Base-by-base conservation (phyloP, 495 filamentous ascomycete species). In the Chaetomium tenue region DNA sequence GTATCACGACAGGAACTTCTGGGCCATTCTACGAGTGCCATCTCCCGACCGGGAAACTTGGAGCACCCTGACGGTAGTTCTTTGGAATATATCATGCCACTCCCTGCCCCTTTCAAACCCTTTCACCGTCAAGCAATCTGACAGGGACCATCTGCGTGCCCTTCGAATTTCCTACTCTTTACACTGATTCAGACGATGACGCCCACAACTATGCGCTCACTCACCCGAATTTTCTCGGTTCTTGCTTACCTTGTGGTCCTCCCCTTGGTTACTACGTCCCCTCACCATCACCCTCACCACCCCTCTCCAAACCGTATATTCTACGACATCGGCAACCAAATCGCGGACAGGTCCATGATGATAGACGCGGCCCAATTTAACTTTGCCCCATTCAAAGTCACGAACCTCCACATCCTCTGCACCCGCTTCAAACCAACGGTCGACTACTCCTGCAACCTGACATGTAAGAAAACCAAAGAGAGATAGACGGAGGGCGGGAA, bases 311-410 rank as follows among this genome's bases (percentile, higher is more conserved):
- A 8, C 28, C 40, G 25, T 1, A 2, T 22, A 15, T 16, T 60
- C 2, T 23, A 2, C 46, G n/a, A 60, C 30, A 13, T 51, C 40
- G n/a, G 48, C 25, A 30, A 39, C 52, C 37, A 8, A 40, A 44
- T 58, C 30, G 8, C 28, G 5, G 39, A 22, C 44, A 39, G 33
- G 9, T 26, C n/a, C 52, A 13, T 28, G 28, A 30, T 28, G 7
- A 18, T 20, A 13, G 23, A 64, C 13, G 5, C 52, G 3, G 40
- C 60, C 26, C 65, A 63, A 28, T 63, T 67, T 54, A 60, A 67
- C 47, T 67, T 63, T 23, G 37, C 23, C 22, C 65, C 65, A 0
- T 67, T 22, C 28, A 25, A 56, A n/a, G 23, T 67, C 42, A 56
- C 61, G 6, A 40, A 64, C 5, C 25, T 67, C 22, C 8, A 15